Percentiles rank a stretch among this genome's conserved stretches.
phyloP scores from a whole-genome alignment of 2,329 filamentous ascomycete genomes.

The Endocalyx cinctus region DNA sequence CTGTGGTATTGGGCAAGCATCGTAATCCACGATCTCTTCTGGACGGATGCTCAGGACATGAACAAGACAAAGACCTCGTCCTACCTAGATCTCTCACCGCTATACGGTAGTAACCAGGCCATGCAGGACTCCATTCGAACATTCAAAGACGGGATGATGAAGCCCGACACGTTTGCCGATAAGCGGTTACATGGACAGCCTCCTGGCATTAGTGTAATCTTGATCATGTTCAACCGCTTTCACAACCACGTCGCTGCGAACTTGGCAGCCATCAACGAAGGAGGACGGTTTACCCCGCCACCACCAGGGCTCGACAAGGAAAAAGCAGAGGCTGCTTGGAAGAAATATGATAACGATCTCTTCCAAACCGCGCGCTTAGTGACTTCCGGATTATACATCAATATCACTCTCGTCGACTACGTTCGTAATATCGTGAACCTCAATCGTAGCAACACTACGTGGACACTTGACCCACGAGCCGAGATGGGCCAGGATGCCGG shows the following conservation, averaged over 20 bases:
- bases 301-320: constrained; percentile 43
- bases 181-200: constrained; percentile 67
- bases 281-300: constrained; percentile 69
- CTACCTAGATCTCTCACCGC: constrained; percentile 66
- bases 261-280: constrained; percentile 81
- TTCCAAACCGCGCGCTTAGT: constrained; percentile 77
- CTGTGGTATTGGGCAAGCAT: constrained; percentile 71
- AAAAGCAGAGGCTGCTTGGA: constrained; percentile 48
- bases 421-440: constrained; percentile 73
- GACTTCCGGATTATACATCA: constrained; percentile 71
- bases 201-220: constrained; percentile 64
- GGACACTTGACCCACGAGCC: constrained; percentile 74
- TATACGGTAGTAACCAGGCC: constrained; percentile 65
- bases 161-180: constrained; percentile 69
- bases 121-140: constrained; percentile 65
- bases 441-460: constrained; percentile 68
- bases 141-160: constrained; percentile 66
- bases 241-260: constrained; percentile 83
- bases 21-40: constrained; percentile 71
- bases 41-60: constrained; percentile 58
- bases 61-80: constrained; percentile 57
- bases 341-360: constrained; percentile 69
- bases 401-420: constrained; percentile 74
- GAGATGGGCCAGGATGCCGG: constrained; percentile 55
- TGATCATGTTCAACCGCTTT: constrained; percentile 79